Evolutionary conservation across 345 rosid genomes (phyloP), one percentile per base, ranked within the genome.

Genomic region (Boechera divaricarpa): DNA sequence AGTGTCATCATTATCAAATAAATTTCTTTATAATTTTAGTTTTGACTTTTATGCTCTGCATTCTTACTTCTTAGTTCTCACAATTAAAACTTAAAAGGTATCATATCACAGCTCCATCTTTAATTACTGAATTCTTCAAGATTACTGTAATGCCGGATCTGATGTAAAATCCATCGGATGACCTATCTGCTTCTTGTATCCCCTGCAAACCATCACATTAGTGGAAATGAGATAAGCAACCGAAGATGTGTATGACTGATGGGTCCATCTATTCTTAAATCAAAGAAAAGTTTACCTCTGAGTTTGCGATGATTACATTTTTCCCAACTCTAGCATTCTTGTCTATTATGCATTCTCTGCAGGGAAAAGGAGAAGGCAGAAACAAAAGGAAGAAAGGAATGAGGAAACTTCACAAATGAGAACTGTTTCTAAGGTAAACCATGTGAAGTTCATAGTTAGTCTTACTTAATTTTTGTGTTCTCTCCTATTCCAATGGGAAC

Each of bases 301-400:
- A 85, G 86, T 94, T 90, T 28, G 87, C 91, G 18, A 94, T 88
- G 42, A 89, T 77, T 21, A 89, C 97, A 72, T 90, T 88, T 85
- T 90, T 94, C 79, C 98, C 98, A 1, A 94, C 89, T 79, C 92
- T 89, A 69, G 97, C 95, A 81, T 94, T 90, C 82, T 94, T 94
- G 86, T 94, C 97, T 61, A 94, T 90, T 76, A 94, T 94, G 89
- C 97, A 94, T 24, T 86, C 92, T 63, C 98, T 94, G 84, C 72
- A 73, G 56, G 73, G 68, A 24, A 60, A 60, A 35, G 65, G 16
- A 42, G 76, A 45, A 33, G 15, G 58, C 32, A 16, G 21, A 51
- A 8, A 68, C 13, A 24, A 48, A 67, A 65, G 10, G 21, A 73
- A 60, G 35, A 45, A 32, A 52, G 15, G 70, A 28, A 64, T 38